Percentiles rank a stretch among this genome's conserved stretches.
phyloP scores from a whole-genome alignment of 352 stramenopile species.

The Globisporangium spiculum region DNA sequence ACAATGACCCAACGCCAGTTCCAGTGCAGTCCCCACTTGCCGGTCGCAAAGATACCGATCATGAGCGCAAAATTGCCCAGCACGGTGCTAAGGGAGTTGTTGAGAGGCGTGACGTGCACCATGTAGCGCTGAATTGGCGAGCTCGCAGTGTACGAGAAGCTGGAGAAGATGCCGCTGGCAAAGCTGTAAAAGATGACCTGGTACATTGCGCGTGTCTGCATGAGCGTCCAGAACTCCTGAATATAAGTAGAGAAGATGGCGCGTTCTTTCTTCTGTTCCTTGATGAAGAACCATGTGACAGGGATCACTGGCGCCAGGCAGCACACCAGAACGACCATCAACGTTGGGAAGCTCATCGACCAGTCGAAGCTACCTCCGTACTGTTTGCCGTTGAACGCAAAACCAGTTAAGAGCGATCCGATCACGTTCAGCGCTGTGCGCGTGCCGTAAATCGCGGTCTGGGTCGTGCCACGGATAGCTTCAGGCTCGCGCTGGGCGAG shows the following conservation, averaged over 20 bases:
- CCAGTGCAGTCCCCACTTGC: background rate
- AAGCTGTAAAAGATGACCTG: background rate
- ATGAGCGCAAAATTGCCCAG: background rate
- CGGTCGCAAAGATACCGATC: background rate
- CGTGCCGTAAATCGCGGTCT: background rate
- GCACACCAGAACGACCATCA: background rate
- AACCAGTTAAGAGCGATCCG: background rate
- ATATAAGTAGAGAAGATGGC: background rate
- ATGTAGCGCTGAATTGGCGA: background rate
- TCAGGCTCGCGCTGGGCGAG: background rate
- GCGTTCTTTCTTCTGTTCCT: background rate
- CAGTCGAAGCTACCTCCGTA: background rate
- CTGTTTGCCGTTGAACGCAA: background rate
- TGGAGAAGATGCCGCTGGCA: background rate
- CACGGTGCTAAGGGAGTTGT: background rate
- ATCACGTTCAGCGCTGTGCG: background rate
- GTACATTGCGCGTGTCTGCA: background rate
- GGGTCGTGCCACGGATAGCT: background rate
- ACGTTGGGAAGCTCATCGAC: background rate
- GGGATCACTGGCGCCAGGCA: background rate
- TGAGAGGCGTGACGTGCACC: background rate
- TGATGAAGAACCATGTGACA: background rate
- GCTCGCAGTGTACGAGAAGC: background rate
- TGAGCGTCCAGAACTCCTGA: background rate
- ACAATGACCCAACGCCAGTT: background rate